Evolutionary conservation across 129 eudicot species (phyloP), one percentile per base, ranked within the genome.

Genomic region (Ambrosia trifida): DNA sequence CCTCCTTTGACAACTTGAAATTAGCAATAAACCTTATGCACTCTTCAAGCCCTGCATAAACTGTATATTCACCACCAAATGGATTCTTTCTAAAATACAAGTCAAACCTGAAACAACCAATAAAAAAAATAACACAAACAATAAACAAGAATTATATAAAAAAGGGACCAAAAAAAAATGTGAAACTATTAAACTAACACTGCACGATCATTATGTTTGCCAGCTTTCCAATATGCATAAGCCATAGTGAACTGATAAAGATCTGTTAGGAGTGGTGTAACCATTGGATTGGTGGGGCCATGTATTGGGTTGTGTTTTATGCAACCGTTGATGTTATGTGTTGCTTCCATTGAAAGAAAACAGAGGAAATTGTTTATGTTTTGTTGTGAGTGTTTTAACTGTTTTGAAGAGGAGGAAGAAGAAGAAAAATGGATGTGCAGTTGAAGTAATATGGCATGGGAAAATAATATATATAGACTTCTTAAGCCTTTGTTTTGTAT

Each of bases 201-300:
- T 43, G 98, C 98, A 35, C 88, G 91, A 68, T 93, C 98, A 43
- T 85, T 87, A 44, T 93, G 96, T 75, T 93, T 93, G 81, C 88
- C 92, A 62, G 98, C 96, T 93, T 87, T 93, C 98, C 98, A 93
- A 76, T 93, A 93, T 76, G 98, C 98, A 75, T 93, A 93, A 58
- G 98, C 98, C 98, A 93, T 93, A 52, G 98, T 93, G 82, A 84
- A 89, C 85, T 93, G 98, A 74, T 93, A 93, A 70, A 89, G 96
- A 84, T 93, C 98, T 20, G 92, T 89, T 18, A 93, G 84, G 12
- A 93, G 84, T 52, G 98, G 98, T 33, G 96, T 93, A 69, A 89
- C 98, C 98, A 93, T 93, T 43, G 96, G 96, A 87, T 93, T 93
- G 70, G 98, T 93, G 9, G 98, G 98, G 0, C 95, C 88, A 14